Percentiles rank a stretch among this genome's conserved stretches.
These are phyloP conservation scores for Trametes villosa DNA, from an alignment of 768 basidiomycete species.

Conservation along the genomic window DNA sequence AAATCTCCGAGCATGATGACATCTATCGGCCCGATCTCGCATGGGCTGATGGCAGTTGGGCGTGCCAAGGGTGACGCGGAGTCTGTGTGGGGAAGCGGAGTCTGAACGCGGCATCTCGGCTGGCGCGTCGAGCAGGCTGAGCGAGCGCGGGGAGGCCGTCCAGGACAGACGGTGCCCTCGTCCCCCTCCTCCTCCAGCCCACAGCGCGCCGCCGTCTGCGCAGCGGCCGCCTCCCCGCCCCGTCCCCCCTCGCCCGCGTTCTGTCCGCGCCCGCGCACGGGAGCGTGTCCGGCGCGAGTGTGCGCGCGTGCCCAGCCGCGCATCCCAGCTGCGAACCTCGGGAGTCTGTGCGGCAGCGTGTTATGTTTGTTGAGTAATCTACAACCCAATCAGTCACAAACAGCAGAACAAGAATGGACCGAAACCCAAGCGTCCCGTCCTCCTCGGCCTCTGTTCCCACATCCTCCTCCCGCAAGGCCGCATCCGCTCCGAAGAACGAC, in stretches of 20 bases:
- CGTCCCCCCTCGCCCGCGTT: background rate
- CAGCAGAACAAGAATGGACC: slow-evolving; percentile 26
- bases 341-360: slow-evolving; percentile 17
- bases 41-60: slow-evolving; percentile 11
- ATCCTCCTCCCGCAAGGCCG: slow-evolving; percentile 21
- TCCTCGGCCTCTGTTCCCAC: slow-evolving; percentile 18
- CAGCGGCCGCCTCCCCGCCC: background rate
- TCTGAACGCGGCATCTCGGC: slow-evolving; percentile 22
- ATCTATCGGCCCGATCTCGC: slow-evolving; percentile 23
- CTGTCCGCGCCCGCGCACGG: background rate
- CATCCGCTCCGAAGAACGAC: slow-evolving; percentile 16
- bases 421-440: slow-evolving; percentile 21
- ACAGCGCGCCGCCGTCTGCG: background rate
- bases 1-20: slow-evolving; percentile 21
- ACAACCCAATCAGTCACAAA: slow-evolving; percentile 22
- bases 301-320: background rate
- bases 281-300: background rate
- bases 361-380: slow-evolving; percentile 21
- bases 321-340: slow-evolving; percentile 3
- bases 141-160: slow-evolving; percentile 11
- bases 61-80: slow-evolving; percentile 14
- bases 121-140: slow-evolving; percentile 5
- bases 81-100: slow-evolving; percentile 14
- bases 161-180: background rate
- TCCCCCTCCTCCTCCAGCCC: slow-evolving; percentile 3